Evolutionary conservation across 257 asterid species (phyloP).

Genomic region (Scutellaria galericulata): DNA sequence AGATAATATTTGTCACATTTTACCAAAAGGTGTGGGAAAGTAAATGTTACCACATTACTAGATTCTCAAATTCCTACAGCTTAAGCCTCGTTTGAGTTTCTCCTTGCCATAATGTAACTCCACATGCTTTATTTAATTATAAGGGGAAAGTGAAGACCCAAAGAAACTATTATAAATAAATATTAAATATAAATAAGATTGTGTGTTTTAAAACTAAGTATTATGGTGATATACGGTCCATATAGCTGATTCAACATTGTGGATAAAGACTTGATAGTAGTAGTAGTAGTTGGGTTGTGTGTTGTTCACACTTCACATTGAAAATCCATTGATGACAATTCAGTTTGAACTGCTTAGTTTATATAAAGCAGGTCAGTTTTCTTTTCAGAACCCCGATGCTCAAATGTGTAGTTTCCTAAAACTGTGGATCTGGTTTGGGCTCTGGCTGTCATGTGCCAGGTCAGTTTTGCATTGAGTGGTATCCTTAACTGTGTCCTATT

Average conservation of each 20-base stretch:
- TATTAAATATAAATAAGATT: no score
- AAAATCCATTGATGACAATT: constrained; percentile 14
- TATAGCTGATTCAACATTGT: no score
- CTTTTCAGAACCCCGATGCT: no score
- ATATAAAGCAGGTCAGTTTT: not conserved
- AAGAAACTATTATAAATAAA: no score
- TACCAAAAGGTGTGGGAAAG: not conserved
- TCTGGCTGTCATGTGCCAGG: constrained; percentile 95
- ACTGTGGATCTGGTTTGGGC: constrained; percentile 90
- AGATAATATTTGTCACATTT: not conserved
- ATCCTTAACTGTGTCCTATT: not conserved
- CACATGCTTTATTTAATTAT: not conserved
- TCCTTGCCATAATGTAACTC: not conserved
- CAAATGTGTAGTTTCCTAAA: constrained; percentile 86
- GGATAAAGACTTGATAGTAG: no score
- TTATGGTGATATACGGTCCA: no score
- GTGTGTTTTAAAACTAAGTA: no score
- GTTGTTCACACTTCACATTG: not conserved
- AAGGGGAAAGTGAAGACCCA: no score
- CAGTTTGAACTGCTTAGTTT: not conserved
- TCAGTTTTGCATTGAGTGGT: constrained; percentile 46
- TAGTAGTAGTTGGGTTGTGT: no score
- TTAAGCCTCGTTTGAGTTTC: constrained; percentile 1
- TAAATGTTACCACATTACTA: not conserved
- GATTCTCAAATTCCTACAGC: not conserved